These are phyloP conservation scores for Lipomyces oligophaga DNA, from an alignment of 805 yeast species.

Conservation along the genomic window DNA sequence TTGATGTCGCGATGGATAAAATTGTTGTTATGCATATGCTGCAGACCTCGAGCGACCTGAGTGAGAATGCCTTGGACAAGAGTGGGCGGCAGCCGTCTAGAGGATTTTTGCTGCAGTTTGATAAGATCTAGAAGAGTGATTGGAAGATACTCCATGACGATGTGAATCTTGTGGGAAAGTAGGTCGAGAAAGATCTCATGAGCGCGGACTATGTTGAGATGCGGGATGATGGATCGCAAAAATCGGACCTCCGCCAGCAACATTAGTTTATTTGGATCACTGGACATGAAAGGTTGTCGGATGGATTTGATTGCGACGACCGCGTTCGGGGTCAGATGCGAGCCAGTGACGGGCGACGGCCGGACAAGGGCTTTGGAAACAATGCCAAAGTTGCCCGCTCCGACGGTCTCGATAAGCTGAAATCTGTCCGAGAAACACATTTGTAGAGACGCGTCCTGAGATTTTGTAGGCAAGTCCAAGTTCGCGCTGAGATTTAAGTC, in stretches of 20 bases:
- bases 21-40: conserved; percentile 69
- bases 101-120: conserved; percentile 2
- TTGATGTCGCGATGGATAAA: conserved; percentile 87
- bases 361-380: conserved; percentile 31
- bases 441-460: too few relatives aligned
- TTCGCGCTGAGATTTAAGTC: too few relatives aligned
- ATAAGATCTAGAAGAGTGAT: conserved; percentile 63
- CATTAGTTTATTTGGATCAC: conserved; percentile 54
- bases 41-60: conserved; percentile 71
- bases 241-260: conserved; percentile 40
- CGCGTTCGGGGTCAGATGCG: conserved; percentile 8
- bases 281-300: conserved; percentile 51
- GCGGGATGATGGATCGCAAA: conserved; percentile 52
- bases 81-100: conserved; percentile 1
- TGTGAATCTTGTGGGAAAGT: conserved; percentile 56
- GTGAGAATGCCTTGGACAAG: conserved; percentile 7
- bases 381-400: conserved; percentile 37
- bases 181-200: conserved; percentile 77
- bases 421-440: too few relatives aligned
- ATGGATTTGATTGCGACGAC: conserved; percentile 79
- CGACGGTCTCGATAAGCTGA: conserved; percentile 30
- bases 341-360: background rate
- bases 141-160: conserved; percentile 86
- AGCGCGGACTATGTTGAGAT: conserved; percentile 66
- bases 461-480: too few relatives aligned